Evolutionary conservation across 768 basidiomycete genomes (phyloP).

Genomic region (Lanmaoa rubissima): DNA sequence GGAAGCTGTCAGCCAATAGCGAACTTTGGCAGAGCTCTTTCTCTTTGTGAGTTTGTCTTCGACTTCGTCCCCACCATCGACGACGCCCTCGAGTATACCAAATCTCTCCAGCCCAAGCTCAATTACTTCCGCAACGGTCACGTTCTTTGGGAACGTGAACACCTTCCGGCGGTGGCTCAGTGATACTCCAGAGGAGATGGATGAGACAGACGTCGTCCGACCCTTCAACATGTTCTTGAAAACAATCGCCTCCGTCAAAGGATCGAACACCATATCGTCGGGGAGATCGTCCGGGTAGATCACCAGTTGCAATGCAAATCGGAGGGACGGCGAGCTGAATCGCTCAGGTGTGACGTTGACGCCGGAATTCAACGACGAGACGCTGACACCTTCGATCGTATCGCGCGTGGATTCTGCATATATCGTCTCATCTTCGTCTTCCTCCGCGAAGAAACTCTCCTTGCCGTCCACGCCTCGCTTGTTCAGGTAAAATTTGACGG

Average conservation of each 20-base stretch:
- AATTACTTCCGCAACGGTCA: conserved; percentile 94
- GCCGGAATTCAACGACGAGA: conserved; percentile 23
- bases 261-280: conserved; percentile 93
- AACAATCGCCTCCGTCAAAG: conserved; percentile 90
- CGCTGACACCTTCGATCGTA: conserved; percentile 26
- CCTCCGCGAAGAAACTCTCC: conserved; percentile 45
- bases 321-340: conserved; percentile 77
- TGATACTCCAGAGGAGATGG: conserved; percentile 52
- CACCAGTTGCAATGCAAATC: conserved; percentile 83
- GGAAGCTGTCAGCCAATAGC: conserved; percentile 74
- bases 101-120: conserved; percentile 91
- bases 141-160: conserved; percentile 90
- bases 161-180: conserved; percentile 71
- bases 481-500: conserved; percentile 95
- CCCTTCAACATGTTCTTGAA: conserved; percentile 73
- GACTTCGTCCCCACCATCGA: conserved; percentile 96
- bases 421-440: conserved; percentile 42
- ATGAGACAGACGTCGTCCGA: conserved; percentile 40
- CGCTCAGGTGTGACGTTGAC: conserved; percentile 61
- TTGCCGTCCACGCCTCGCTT: conserved; percentile 47
- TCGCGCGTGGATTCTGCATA: conserved; percentile 37
- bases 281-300: conserved; percentile 92
- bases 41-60: conserved; percentile 89
- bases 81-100: conserved; percentile 95
- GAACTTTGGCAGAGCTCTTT: conserved; percentile 71